Percentiles rank a stretch among this genome's conserved stretches.
Conservation (phyloP, 345 rosid genomes). For the Populus euphratica region DNA sequence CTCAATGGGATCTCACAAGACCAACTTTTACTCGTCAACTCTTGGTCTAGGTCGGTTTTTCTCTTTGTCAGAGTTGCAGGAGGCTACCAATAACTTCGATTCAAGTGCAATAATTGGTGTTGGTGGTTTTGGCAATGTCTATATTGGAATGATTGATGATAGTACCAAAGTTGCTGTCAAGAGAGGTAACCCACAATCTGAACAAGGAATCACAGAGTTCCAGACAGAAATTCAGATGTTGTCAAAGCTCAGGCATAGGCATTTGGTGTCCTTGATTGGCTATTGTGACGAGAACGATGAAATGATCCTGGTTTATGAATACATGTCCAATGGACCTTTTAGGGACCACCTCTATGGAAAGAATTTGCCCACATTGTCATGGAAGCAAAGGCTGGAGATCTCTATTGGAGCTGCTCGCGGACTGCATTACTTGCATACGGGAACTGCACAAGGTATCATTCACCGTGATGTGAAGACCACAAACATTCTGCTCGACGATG, state of each 20-base stretch:
- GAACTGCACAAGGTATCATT: slow-evolving; percentile 88
- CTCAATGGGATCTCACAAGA: slow-evolving; percentile 49
- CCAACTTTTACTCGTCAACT: slow-evolving; percentile 48
- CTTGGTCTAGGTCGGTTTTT: slow-evolving; percentile 68
- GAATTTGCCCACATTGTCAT: slow-evolving; percentile 53
- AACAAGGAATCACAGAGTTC: slow-evolving; percentile 81
- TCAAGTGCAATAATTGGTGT: slow-evolving; percentile 60
- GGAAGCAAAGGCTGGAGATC: slow-evolving; percentile 80
- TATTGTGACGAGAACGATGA: slow-evolving; percentile 73
- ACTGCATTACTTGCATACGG: slow-evolving; percentile 77
- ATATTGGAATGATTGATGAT: slow-evolving; percentile 57
- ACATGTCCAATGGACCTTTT: slow-evolving; percentile 78
- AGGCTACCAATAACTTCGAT: slow-evolving; percentile 68
- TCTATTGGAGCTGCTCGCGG: slow-evolving; percentile 78
- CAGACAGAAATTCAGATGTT: slow-evolving; percentile 85
- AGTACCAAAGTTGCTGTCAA: slow-evolving; percentile 76
- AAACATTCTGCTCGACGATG: slow-evolving; percentile 69
- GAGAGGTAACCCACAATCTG: slow-evolving; percentile 84
- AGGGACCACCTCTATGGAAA: slow-evolving; percentile 74
- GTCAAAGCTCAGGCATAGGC: slow-evolving; percentile 81
- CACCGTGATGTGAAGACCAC: slow-evolving; percentile 85
- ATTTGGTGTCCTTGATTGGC: slow-evolving; percentile 76
- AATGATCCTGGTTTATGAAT: slow-evolving; percentile 81
- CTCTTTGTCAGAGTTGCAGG: slow-evolving; percentile 65
- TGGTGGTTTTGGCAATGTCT: slow-evolving; percentile 84